Conservation (phyloP, 2,329 filamentous ascomycete species). For the Colletotrichum sp. region DNA sequence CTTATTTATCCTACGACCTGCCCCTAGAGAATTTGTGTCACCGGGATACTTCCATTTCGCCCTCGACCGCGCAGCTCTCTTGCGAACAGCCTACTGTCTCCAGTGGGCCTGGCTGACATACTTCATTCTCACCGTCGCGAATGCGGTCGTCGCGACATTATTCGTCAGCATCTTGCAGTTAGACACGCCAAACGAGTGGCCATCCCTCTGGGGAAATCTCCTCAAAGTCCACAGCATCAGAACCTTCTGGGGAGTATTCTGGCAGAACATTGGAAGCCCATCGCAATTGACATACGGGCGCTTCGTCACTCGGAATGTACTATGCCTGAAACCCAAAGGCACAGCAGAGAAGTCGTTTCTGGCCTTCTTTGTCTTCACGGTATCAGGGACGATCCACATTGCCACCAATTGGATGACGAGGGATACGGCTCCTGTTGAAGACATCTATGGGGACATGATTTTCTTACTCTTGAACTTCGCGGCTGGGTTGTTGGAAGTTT, state of each 20-base stretch:
- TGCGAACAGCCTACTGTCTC: neutral
- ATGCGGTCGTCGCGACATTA: neutral
- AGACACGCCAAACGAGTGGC: neutral
- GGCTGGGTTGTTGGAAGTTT: neutral
- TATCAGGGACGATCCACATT: neutral
- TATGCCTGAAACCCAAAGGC: accelerated
- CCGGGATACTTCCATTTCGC: neutral
- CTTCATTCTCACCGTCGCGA: neutral
- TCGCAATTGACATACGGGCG: neutral
- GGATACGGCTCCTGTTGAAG: neutral
- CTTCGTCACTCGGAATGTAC: neutral
- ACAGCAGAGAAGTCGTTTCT: neutral
- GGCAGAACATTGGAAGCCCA: neutral
- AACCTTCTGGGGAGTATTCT: neutral
- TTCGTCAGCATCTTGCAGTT: neutral
- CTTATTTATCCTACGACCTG: neutral
- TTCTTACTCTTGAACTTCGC: neutral
- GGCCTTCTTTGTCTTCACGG: neutral
- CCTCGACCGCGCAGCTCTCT: neutral
- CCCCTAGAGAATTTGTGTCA: neutral
- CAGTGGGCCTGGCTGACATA: neutral
- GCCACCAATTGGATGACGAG: neutral
- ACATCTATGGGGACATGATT: neutral
- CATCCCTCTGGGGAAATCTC: neutral
- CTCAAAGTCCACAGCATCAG: neutral